A percentile compares a stretch with the other conserved stretches of the same genome.
phyloP scores from a whole-genome alignment of 345 rosid genomes.

The Aurinia saxatilis region DNA sequence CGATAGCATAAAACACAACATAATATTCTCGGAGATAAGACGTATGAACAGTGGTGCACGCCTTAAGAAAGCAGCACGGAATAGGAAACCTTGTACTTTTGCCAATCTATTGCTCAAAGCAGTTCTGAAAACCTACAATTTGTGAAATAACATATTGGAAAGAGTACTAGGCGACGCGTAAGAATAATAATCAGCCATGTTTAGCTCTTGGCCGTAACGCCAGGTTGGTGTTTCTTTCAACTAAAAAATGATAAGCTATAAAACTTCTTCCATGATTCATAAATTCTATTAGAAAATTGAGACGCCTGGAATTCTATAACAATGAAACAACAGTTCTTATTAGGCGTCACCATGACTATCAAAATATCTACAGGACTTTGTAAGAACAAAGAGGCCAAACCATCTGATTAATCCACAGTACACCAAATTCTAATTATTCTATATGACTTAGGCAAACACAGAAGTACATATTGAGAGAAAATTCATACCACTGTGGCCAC shows the following conservation, averaged over 20 bases:
- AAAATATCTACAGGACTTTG: background rate
- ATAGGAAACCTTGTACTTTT: constrained; percentile 95
- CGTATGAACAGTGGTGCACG: constrained; percentile 80
- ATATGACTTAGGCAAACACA: constrained; percentile 2
- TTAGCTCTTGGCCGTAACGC: background rate
- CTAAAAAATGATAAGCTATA: background rate
- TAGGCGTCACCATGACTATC: background rate
- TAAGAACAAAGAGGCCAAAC: background rate
- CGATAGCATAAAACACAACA: constrained; percentile 82
- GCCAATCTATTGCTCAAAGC: constrained; percentile 92
- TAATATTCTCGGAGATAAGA: constrained; percentile 82
- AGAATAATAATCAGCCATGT: background rate
- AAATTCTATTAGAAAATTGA: background rate
- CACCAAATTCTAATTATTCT: background rate
- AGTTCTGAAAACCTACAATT: constrained; percentile 72
- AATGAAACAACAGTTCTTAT: background rate
- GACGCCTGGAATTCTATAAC: background rate
- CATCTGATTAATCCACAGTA: background rate
- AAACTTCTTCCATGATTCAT: too few relatives aligned
- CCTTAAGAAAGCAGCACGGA: constrained; percentile 92
- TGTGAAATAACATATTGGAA: background rate
- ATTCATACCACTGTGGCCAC: constrained; percentile 69
- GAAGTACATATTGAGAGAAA: background rate
- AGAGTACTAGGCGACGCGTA: background rate
- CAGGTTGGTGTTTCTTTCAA: background rate